Percentiles rank a stretch among this genome's conserved stretches.
phyloP scores from a whole-genome alignment of 805 yeast species.

The Saturnispora sanitii region DNA sequence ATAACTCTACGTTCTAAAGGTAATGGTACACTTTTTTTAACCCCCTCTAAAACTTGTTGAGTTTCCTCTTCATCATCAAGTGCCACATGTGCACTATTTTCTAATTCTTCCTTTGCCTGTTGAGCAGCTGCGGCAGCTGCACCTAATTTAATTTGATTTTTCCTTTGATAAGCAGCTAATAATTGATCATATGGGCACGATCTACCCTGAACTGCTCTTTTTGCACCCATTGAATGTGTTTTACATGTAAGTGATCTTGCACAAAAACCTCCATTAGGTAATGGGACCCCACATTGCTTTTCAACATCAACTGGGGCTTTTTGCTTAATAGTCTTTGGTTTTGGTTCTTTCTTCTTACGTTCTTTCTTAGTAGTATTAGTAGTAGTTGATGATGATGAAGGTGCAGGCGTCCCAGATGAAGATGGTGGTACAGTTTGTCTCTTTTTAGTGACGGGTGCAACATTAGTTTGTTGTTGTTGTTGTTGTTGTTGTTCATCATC shows the following conservation, averaged over 20 bases:
- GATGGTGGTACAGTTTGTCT: not conserved
- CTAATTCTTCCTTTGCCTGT: slow-evolving; percentile 60
- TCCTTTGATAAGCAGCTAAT: slow-evolving; percentile 80
- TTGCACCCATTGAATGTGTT: slow-evolving; percentile 97
- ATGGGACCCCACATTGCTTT: slow-evolving; percentile 89
- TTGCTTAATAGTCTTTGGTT: slow-evolving; percentile 40
- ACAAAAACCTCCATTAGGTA: slow-evolving; percentile 92
- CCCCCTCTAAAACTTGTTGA: slow-evolving; percentile 83
- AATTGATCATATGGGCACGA: slow-evolving; percentile 86
- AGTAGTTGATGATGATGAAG: slow-evolving; percentile 19
- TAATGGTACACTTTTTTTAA: slow-evolving; percentile 64
- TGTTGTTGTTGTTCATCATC: slow-evolving; percentile 6
- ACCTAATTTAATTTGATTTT: slow-evolving; percentile 84
- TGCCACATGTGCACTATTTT: slow-evolving; percentile 36
- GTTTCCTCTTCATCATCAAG: slow-evolving; percentile 89
- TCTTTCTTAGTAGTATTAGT: slow-evolving; percentile 12
- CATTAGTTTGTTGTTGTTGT: slow-evolving; percentile 4
- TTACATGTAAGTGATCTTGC: slow-evolving; percentile 95
- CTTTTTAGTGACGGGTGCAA: not conserved
- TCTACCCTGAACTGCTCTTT: slow-evolving; percentile 88
- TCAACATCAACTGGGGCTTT: slow-evolving; percentile 87
- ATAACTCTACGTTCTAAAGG: slow-evolving; percentile 74
- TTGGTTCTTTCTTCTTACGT: slow-evolving; percentile 21
- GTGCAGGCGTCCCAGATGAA: slow-evolving; percentile 16
- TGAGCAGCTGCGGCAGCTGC: slow-evolving; percentile 74